A percentile compares a stretch with the other conserved stretches of the same genome.
phyloP scores from a whole-genome alignment of 2,329 filamentous ascomycete species.

The Trichoderma sp. region DNA sequence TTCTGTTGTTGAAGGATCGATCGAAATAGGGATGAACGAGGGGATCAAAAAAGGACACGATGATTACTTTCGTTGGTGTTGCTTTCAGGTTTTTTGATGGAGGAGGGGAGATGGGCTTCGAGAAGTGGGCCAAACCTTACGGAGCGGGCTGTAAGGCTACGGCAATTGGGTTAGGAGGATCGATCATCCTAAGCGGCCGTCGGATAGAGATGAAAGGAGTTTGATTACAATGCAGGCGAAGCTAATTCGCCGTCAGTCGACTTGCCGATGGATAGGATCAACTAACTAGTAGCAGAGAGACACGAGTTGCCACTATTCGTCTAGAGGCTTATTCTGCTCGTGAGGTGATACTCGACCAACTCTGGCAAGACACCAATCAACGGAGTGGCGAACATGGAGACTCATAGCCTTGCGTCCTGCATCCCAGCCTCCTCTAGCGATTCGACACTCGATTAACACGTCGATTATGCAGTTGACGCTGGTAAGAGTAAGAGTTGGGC shows the following conservation, averaged over 20 bases:
- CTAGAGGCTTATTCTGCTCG: not conserved
- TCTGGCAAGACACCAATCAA: not conserved
- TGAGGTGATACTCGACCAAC: not conserved
- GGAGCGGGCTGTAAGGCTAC: not conserved
- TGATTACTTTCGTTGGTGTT: not conserved
- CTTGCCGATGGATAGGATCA: not conserved
- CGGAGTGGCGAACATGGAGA: not conserved
- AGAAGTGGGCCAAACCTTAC: not conserved
- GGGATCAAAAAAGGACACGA: not conserved
- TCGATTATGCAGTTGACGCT: not conserved
- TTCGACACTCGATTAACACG: not conserved
- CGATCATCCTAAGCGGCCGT: not conserved
- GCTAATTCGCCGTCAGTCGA: not conserved
- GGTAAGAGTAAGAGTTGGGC: not conserved
- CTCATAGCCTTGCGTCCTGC: not conserved
- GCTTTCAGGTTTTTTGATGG: not conserved
- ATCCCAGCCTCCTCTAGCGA: not conserved
- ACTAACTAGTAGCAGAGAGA: not conserved
- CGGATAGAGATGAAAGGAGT: not conserved
- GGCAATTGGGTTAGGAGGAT: not conserved
- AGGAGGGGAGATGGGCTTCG: not conserved
- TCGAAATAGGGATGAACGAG: not conserved
- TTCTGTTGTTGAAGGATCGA: slow-evolving; percentile 5
- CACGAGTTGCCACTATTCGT: not conserved
- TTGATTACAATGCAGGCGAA: not conserved